Evolutionary conservation across 1,284 basidiomycete genomes (phyloP).

Genomic region (Boletellus sp.): DNA sequence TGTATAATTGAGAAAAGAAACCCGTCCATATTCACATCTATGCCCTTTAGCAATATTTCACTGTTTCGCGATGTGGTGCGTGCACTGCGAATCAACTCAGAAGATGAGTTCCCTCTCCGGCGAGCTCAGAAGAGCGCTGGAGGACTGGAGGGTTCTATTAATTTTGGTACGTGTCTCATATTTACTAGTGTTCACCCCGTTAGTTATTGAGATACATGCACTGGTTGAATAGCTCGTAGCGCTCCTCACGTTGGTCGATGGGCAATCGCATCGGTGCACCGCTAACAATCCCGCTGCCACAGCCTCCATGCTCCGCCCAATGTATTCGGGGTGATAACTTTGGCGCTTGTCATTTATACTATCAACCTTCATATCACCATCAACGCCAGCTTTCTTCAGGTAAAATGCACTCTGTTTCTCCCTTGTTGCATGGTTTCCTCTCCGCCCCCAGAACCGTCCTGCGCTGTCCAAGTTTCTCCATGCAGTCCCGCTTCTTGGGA

Average conservation of each 20-base stretch:
- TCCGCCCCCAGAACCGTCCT: conserved; percentile 10
- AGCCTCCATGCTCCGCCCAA: conserved; percentile 24
- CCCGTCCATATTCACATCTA: conserved; percentile 1
- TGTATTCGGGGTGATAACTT: conserved; percentile 19
- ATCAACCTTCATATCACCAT: conserved; percentile 27
- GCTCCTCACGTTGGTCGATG: conserved; percentile 25
- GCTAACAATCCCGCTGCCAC: background rate
- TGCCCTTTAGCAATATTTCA: conserved; percentile 6
- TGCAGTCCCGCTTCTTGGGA: conserved; percentile 26
- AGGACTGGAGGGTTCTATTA: conserved; percentile 24
- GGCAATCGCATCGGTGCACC: background rate
- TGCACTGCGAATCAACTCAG: background rate
- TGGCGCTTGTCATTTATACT: conserved; percentile 31
- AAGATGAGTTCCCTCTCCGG: conserved; percentile 2
- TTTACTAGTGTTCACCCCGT: background rate
- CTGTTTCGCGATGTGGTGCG: conserved; percentile 1
- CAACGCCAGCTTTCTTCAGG: conserved; percentile 18
- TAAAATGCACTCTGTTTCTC: conserved; percentile 4
- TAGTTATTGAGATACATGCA: background rate
- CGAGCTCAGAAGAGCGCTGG: conserved; percentile 23
- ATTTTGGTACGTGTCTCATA: conserved; percentile 17
- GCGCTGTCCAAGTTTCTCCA: conserved; percentile 24
- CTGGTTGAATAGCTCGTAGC: conserved; percentile 20
- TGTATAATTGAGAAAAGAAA: background rate
- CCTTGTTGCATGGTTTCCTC: background rate